Evolutionary conservation across 2,329 filamentous ascomycete species (phyloP).

Genomic region (Talaromyces sp.): DNA sequence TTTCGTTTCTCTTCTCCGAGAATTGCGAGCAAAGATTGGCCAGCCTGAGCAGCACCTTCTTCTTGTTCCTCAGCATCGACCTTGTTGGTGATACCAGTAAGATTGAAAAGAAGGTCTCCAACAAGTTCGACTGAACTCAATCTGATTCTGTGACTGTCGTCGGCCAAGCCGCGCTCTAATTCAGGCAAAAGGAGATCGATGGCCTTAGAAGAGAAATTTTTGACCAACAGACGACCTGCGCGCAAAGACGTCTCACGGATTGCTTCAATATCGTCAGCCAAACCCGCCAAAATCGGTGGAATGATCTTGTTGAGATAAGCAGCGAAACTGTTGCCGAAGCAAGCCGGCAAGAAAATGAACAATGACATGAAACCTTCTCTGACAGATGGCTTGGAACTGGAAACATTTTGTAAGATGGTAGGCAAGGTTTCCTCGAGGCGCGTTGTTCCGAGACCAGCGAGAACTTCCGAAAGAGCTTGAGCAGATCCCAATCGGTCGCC

Average conservation of each 20-base stretch:
- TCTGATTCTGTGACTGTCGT: constrained; percentile 95
- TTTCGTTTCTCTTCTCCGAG: constrained; percentile 95
- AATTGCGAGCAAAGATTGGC: constrained; percentile 87
- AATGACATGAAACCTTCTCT: constrained; percentile 99
- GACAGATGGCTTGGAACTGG: constrained; percentile 83
- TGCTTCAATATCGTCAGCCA: constrained; percentile 93
- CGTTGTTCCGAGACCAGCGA: constrained; percentile 87
- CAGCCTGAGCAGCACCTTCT: constrained; percentile 75
- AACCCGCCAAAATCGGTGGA: constrained; percentile 85
- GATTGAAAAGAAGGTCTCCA: constrained; percentile 93
- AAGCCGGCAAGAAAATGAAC: constrained; percentile 98
- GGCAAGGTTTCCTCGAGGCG: constrained; percentile 93
- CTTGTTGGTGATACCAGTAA: constrained; percentile 85
- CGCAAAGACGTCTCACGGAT: constrained; percentile 96
- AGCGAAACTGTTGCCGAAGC: constrained; percentile 97
- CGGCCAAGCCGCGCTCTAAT: constrained; percentile 91
- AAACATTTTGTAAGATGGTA: constrained; percentile 92
- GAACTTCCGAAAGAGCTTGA: constrained; percentile 91
- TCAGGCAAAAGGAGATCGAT: constrained; percentile 93
- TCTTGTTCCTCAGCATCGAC: constrained; percentile 75
- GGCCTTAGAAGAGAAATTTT: constrained; percentile 94
- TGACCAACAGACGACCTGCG: constrained; percentile 89
- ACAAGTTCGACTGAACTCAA: constrained; percentile 97
- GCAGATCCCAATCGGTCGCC: constrained; percentile 94
- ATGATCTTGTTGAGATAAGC: constrained; percentile 95